A percentile compares a stretch with the other conserved stretches of the same genome.
phyloP scores from a whole-genome alignment of 208 protist species.

The Acanthamoeba culbertsoni region DNA sequence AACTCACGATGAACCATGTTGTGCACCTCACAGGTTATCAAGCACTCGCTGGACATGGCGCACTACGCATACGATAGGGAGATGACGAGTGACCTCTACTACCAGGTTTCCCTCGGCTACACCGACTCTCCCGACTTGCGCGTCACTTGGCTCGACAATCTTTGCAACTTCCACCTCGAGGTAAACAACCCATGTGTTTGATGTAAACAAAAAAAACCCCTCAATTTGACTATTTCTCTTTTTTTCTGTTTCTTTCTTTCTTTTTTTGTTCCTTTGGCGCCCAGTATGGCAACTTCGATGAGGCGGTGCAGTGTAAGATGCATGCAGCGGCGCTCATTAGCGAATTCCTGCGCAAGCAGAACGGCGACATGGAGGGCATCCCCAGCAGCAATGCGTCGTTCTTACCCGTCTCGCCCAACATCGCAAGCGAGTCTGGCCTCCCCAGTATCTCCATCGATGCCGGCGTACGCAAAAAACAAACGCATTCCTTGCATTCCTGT shows the following conservation, averaged over 20 bases:
- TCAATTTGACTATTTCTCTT: too few relatives aligned
- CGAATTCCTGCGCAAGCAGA: conserved; percentile 61
- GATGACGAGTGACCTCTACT: conserved; percentile 75
- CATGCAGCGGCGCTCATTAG: conserved; percentile 67
- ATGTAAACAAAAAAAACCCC: too few relatives aligned
- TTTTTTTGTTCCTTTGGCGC: background rate
- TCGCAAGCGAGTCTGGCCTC: conserved; percentile 34
- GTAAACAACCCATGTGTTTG: too few relatives aligned
- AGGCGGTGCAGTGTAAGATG: conserved; percentile 68
- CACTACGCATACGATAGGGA: conserved; percentile 71
- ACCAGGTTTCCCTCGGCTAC: conserved; percentile 72
- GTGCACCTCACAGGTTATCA: background rate
- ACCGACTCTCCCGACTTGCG: conserved; percentile 72
- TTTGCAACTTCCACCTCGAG: conserved; percentile 65
- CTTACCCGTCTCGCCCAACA: conserved; percentile 58
- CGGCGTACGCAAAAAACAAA: conserved; percentile 23
- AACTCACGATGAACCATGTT: background rate
- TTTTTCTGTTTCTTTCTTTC: too few relatives aligned
- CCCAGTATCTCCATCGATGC: conserved; percentile 17
- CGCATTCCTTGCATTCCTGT: too few relatives aligned
- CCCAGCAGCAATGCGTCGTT: conserved; percentile 47
- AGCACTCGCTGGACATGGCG: conserved; percentile 21
- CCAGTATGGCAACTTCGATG: conserved; percentile 64
- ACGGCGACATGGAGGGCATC: background rate
- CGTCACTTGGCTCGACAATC: conserved; percentile 76